A percentile compares a stretch with the other conserved stretches of the same genome.
These are phyloP conservation scores for Baorangia bicolor DNA, from an alignment of 768 basidiomycete species.

Conservation along the genomic window DNA sequence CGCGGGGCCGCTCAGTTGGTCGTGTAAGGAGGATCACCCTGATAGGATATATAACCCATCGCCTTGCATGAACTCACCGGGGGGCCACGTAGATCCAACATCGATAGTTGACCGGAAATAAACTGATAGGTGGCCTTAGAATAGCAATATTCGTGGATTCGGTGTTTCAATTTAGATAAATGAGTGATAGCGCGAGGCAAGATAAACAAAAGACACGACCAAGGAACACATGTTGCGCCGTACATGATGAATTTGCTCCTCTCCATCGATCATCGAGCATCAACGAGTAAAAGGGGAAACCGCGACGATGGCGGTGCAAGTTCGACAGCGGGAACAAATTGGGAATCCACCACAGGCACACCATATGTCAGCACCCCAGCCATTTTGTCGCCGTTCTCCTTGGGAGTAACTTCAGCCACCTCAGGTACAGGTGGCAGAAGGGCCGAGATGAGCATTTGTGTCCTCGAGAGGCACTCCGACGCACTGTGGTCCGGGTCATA, in stretches of 20 bases:
- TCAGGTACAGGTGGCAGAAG: slow-evolving; percentile 45
- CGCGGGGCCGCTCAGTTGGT: slow-evolving; percentile 1
- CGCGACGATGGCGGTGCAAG: slow-evolving; percentile 70
- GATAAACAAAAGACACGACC: slow-evolving; percentile 12
- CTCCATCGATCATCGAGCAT: slow-evolving; percentile 28
- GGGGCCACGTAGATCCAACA: slow-evolving; percentile 11
- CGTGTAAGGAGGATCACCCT: slow-evolving; percentile 11
- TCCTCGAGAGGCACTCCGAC: slow-evolving; percentile 50
- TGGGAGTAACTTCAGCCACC: slow-evolving; percentile 16
- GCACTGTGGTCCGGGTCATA: slow-evolving; percentile 29
- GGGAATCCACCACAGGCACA: slow-evolving; percentile 49
- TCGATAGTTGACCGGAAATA: slow-evolving; percentile 8
- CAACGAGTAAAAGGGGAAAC: slow-evolving; percentile 73
- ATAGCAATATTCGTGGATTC: slow-evolving; percentile 19
- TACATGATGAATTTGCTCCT: slow-evolving; percentile 17
- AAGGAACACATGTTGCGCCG: slow-evolving; percentile 16
- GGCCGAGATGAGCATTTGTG: slow-evolving; percentile 60
- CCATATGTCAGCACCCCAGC: slow-evolving; percentile 53
- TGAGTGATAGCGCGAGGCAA: slow-evolving; percentile 22
- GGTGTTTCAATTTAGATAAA: slow-evolving; percentile 33
- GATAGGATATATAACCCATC: slow-evolving; percentile 28
- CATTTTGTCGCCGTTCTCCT: slow-evolving; percentile 37
- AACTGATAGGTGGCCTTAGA: slow-evolving; percentile 4
- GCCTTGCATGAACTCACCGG: slow-evolving; percentile 5
- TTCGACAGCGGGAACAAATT: slow-evolving; percentile 58